Conservation (phyloP, 2,329 filamentous ascomycete species). For the Cercospora zeina region DNA sequence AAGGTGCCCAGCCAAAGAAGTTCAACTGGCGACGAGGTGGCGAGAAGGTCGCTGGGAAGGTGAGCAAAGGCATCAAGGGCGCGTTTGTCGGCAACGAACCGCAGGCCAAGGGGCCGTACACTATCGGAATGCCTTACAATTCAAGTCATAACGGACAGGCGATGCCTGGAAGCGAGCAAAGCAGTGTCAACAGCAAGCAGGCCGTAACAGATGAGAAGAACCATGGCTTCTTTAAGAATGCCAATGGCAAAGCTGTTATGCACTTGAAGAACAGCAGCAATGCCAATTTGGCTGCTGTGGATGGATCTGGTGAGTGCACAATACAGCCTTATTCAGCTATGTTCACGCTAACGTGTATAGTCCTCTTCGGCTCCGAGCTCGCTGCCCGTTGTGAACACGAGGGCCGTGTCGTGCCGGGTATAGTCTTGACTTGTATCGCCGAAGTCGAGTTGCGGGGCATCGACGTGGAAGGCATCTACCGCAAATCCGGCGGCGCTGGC, state of each 20-base stretch:
- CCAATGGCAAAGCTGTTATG: constrained; percentile 37
- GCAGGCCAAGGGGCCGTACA: constrained; percentile 32
- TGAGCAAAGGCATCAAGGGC: constrained; percentile 90
- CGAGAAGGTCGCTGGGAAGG: constrained; percentile 89
- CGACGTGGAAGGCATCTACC: constrained; percentile 96
- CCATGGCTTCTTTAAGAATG: constrained; percentile 43
- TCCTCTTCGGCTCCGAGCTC: constrained; percentile 86
- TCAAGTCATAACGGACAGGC: constrained; percentile 35
- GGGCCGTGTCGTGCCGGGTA: constrained; percentile 81
- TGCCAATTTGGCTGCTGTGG: constrained; percentile 43
- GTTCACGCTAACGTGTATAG: constrained; percentile 40
- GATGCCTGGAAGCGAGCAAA: constrained; percentile 37
- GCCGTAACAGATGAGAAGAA: constrained; percentile 29
- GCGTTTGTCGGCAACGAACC: constrained; percentile 64
- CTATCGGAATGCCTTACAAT: constrained; percentile 39
- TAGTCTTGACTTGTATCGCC: constrained; percentile 91
- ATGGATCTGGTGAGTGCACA: constrained; percentile 38
- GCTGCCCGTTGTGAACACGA: constrained; percentile 83
- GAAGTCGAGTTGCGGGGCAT: constrained; percentile 95
- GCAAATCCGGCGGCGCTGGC: constrained; percentile 91
- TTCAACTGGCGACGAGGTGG: constrained; percentile 99
- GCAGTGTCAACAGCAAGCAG: constrained; percentile 32
- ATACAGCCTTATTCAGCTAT: not conserved
- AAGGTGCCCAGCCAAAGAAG: constrained; percentile 82
- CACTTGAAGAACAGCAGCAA: constrained; percentile 49